A percentile compares a stretch with the other conserved stretches of the same genome.
Conservation (phyloP, 805 yeast genomes). For the Schwanniomyces yamadae region DNA sequence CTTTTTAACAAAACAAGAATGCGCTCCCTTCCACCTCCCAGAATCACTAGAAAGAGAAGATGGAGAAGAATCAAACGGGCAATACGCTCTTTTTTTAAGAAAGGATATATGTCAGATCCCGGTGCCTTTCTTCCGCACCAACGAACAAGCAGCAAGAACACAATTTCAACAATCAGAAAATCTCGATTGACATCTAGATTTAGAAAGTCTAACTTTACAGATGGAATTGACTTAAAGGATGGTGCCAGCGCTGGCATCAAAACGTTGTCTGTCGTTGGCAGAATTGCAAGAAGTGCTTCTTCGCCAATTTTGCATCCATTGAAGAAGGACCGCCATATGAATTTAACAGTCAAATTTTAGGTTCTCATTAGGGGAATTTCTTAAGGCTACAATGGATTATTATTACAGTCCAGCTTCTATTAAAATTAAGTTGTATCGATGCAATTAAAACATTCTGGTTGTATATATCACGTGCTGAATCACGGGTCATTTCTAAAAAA, state of each 20-base stretch:
- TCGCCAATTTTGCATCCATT: conserved; percentile 15
- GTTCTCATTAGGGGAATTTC: too few relatives aligned
- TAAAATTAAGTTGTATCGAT: too few relatives aligned
- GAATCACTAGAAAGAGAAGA: conserved; percentile 29
- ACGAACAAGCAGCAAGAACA: conserved; percentile 12
- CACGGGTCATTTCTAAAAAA: conserved; percentile 1
- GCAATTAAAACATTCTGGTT: too few relatives aligned
- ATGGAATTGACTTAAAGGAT: conserved; percentile 14
- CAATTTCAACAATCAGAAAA: conserved; percentile 24
- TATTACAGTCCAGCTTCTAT: too few relatives aligned
- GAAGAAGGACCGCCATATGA: conserved; percentile 13
- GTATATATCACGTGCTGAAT: conserved; percentile 1
- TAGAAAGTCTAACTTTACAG: conserved; percentile 11
- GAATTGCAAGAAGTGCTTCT: conserved; percentile 18
- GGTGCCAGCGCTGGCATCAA: conserved; percentile 19
- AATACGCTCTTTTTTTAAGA: conserved; percentile 23
- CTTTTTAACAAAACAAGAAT: too few relatives aligned
- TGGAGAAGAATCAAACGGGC: conserved; percentile 33
- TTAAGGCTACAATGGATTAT: too few relatives aligned
- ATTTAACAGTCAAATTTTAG: conserved; percentile 16
- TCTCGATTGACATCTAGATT: conserved; percentile 22
- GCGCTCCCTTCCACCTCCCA: conserved; percentile 40
- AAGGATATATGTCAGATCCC: conserved; percentile 27
- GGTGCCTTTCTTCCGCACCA: conserved; percentile 18
- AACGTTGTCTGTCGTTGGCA: conserved; percentile 21